Base-by-base conservation (phyloP, 192 early-diverging fungal species). In the Neocallimastix lanati region DNA sequence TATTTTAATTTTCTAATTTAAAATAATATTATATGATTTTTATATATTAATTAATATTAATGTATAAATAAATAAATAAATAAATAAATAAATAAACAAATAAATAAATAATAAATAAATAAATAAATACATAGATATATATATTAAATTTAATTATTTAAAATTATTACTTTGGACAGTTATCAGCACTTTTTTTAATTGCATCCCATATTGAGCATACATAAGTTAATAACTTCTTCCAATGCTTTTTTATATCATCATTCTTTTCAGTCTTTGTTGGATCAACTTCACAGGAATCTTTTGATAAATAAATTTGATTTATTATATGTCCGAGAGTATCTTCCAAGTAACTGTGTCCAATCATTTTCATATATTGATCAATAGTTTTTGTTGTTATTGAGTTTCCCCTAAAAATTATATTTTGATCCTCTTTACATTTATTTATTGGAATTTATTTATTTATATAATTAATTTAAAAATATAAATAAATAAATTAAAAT, bases 211-310 rank as follows among this genome's bases (percentile, higher is more conserved):
- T 81, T 7, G 29, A 21, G 11, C 58, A 79, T 13, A 83, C 85
- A 33, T 87, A 78, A 2, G 30, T 18, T 27, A 83, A 30, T 33
- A 88, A 81, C 21, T 79, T 78, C 29, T 82, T 83, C 58, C 78
- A 82, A 77, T 84, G 85, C 78, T 78, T 83, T 28, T 29, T 79
- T 18, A 82, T 50, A 13, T 81, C 58, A 29, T 87, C 83, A 12
- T 80, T 35, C 79, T 77, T 16, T 81, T 83, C 13, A 85, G 78
- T 29, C 83, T 76, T 29, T 80, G 77, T 25, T 84, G 90, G 89
- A 77, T 89, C 90, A n/a, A 92, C 92, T 82, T 93, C 92, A 78
- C 90, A 91, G 16, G 85, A 81, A 77, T 88, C 79, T 30, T 85
- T 87, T 37, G 82, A 84, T 50, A 82, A 80, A 67, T 85, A 86